A percentile compares a stretch with the other conserved stretches of the same genome.
Evolutionary conservation across 2,329 filamentous ascomycete genomes (phyloP).

Genomic region (Seiridium cupressi): DNA sequence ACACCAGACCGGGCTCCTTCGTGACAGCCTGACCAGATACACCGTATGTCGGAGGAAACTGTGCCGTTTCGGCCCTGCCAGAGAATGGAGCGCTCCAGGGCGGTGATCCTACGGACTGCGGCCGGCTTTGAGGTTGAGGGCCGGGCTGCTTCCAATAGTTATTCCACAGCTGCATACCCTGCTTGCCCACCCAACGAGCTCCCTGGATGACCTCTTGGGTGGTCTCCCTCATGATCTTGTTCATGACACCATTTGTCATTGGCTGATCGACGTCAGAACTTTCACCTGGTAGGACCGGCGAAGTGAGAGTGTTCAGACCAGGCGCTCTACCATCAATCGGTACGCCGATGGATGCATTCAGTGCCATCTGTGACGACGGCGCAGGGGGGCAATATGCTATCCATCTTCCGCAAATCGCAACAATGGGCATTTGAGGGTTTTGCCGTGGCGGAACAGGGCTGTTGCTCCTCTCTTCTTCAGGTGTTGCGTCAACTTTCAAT

Average conservation of each 20-base stretch:
- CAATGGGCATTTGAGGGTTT: constrained; percentile 58
- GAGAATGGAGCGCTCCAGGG: constrained; percentile 45
- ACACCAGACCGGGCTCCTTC: constrained; percentile 72
- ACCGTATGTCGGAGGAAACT: constrained; percentile 77
- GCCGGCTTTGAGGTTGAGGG: constrained; percentile 43
- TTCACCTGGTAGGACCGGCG: constrained; percentile 65
- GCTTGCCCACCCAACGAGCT: constrained; percentile 74
- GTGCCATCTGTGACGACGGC: constrained; percentile 67
- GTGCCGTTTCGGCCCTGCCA: constrained; percentile 45
- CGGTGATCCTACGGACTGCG: constrained; percentile 39
- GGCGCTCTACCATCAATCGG: constrained; percentile 53
- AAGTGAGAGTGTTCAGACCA: constrained; percentile 58
- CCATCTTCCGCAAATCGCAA: constrained; percentile 72
- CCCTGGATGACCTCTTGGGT: constrained; percentile 76
- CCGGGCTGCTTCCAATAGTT: constrained; percentile 70
- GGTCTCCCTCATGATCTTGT: constrained; percentile 75
- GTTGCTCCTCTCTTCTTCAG: constrained; percentile 43
- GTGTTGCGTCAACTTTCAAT: constrained; percentile 43
- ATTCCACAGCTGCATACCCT: constrained; percentile 75
- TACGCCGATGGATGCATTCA: constrained; percentile 65
- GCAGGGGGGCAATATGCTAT: constrained; percentile 73
- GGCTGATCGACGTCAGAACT: constrained; percentile 72
- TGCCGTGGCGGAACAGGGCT: constrained; percentile 36
- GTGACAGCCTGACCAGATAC: constrained; percentile 53
- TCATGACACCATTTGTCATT: constrained; percentile 68